phyloP scores from a whole-genome alignment of 345 rosid species.

The Gossypium raimondii region DNA sequence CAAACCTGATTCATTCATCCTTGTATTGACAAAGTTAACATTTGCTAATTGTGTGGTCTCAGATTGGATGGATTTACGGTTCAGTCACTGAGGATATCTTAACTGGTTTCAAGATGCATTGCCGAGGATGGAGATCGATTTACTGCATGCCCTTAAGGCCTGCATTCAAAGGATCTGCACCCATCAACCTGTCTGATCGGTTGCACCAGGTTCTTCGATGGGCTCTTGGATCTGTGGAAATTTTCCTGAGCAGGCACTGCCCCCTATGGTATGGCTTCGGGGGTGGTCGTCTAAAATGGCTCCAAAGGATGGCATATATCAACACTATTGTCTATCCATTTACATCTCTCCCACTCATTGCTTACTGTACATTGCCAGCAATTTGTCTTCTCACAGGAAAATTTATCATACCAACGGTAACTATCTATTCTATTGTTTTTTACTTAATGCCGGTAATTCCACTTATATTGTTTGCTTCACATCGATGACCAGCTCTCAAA shows the following conservation, averaged over 20 bases:
- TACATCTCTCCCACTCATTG: constrained; percentile 87
- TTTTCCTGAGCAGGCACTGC: constrained; percentile 93
- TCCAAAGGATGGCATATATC: constrained; percentile 83
- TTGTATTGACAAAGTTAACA: not conserved
- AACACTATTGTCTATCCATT: constrained; percentile 96
- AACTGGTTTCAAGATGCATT: constrained; percentile 97
- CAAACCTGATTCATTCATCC: not conserved
- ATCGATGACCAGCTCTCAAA: constrained; percentile 62
- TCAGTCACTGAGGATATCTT: constrained; percentile 92
- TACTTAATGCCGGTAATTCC: no score
- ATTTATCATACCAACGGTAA: constrained; percentile 94
- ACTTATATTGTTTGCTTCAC: not conserved
- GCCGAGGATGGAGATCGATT: constrained; percentile 97
- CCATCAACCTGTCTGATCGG: constrained; percentile 89
- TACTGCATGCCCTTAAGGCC: constrained; percentile 98
- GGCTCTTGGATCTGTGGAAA: constrained; percentile 97
- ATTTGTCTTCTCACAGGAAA: constrained; percentile 95
- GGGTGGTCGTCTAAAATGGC: constrained; percentile 87
- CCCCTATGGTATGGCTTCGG: constrained; percentile 96
- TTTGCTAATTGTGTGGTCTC: constrained; percentile 13
- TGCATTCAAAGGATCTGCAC: constrained; percentile 97
- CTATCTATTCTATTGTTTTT: not conserved
- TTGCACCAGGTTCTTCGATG: constrained; percentile 93
- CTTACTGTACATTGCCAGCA: constrained; percentile 88
- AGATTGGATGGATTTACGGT: constrained; percentile 99